phyloP scores from a whole-genome alignment of 805 yeast species.

The Cyberlindnera maritima region DNA sequence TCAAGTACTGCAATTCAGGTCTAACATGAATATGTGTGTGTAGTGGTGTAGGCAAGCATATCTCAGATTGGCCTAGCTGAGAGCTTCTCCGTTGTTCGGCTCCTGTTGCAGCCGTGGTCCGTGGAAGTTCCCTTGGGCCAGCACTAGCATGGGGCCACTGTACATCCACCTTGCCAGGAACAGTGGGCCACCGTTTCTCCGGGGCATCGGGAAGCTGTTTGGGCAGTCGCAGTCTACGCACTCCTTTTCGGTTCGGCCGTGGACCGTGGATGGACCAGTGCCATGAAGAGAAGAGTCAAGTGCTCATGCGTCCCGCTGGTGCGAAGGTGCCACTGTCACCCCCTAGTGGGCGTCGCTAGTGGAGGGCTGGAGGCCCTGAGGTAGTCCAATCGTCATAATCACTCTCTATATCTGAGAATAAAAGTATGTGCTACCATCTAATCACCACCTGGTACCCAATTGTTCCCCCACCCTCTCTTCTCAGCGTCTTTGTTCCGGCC shows the following conservation, averaged over 20 bases:
- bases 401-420: too few relatives aligned
- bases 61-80: neutral
- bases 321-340: neutral
- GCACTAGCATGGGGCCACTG: neutral
- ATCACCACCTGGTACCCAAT: too few relatives aligned
- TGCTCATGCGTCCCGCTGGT: slow-evolving; percentile 2
- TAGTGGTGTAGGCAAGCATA: too few relatives aligned
- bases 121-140: slow-evolving; percentile 6
- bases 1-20: too few relatives aligned
- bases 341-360: neutral
- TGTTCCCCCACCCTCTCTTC: too few relatives aligned
- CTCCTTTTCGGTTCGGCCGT: too few relatives aligned
- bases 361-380: neutral
- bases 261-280: neutral
- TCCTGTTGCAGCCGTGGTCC: neutral
- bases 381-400: too few relatives aligned
- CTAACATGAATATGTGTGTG: too few relatives aligned
- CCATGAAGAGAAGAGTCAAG: too few relatives aligned
- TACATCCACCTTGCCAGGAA: too few relatives aligned
- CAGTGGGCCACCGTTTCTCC: neutral
- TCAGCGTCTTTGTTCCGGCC: too few relatives aligned
- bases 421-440: too few relatives aligned
- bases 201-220: neutral
- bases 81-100: slow-evolving; percentile 5
- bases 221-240: neutral